Percentiles rank a stretch among this genome's conserved stretches.
Conservation (phyloP, 73 alveolate species). For the Paramecium tetraurelia region DNA sequence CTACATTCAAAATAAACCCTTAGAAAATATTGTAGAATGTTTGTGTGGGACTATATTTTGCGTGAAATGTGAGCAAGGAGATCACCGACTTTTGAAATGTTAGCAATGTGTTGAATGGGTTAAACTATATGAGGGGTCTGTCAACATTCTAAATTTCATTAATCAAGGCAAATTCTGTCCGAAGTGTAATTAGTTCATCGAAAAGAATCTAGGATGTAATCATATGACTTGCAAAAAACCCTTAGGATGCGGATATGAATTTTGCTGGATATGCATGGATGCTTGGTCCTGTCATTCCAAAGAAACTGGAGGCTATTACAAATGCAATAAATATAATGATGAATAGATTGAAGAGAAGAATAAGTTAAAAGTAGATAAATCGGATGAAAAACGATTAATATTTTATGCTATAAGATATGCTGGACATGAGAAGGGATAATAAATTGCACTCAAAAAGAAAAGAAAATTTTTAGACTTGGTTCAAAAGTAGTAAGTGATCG, state of each 20-base stretch:
- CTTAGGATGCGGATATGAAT: slow-evolving; percentile 57
- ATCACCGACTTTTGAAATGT: neutral
- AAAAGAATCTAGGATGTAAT: slow-evolving; percentile 57
- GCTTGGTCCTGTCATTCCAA: slow-evolving; percentile 47
- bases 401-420: slow-evolving; percentile 41
- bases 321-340: slow-evolving; percentile 47
- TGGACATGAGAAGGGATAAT: slow-evolving; percentile 31
- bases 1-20: neutral
- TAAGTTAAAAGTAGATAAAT: slow-evolving; percentile 2
- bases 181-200: slow-evolving; percentile 48
- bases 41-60: slow-evolving; percentile 17
- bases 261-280: slow-evolving; percentile 58
- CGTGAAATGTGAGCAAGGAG: neutral
- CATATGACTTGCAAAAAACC: slow-evolving; percentile 62
- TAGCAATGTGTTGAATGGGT: neutral
- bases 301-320: slow-evolving; percentile 58
- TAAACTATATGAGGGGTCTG: neutral
- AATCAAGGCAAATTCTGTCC: slow-evolving; percentile 51
- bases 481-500: neutral
- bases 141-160: neutral
- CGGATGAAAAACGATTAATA: neutral
- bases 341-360: neutral
- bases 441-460: slow-evolving; percentile 34
- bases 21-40: neutral
- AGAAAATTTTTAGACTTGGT: neutral